These are phyloP conservation scores for Myochromella boudieri DNA, from an alignment of 768 basidiomycete species.

Conservation along the genomic window DNA sequence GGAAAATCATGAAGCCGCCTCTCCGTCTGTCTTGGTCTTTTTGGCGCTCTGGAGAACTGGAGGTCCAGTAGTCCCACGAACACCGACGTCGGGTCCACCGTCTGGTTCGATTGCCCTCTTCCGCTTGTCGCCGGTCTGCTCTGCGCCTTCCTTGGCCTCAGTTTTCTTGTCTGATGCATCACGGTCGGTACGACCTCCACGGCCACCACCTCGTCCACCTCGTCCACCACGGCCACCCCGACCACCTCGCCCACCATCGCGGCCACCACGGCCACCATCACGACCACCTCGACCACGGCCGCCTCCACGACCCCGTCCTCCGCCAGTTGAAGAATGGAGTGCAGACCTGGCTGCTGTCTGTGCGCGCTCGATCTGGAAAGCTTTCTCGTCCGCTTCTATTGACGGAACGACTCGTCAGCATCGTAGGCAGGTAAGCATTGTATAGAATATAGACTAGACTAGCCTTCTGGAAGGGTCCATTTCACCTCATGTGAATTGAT, in stretches of 20 bases:
- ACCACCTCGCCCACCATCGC: constrained; percentile 48
- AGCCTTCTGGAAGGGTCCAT: constrained; percentile 66
- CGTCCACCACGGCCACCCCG: constrained; percentile 42
- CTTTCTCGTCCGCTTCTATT: constrained; percentile 69
- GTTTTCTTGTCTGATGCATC: constrained; percentile 36
- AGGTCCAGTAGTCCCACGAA: constrained; percentile 64
- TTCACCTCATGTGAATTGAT: constrained; percentile 64
- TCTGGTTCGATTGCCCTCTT: constrained; percentile 79
- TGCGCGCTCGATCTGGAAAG: constrained; percentile 74
- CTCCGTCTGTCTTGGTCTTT: constrained; percentile 43
- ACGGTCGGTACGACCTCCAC: constrained; percentile 43
- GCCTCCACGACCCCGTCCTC: constrained; percentile 26
- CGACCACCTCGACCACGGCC: constrained; percentile 30
- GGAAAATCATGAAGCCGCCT: constrained; percentile 22
- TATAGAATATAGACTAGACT: constrained; percentile 17
- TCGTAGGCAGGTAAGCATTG: neutral
- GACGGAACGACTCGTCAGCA: neutral
- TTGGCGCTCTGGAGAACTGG: constrained; percentile 43
- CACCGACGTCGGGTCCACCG: constrained; percentile 68
- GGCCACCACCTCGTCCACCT: constrained; percentile 37
- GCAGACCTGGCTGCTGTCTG: constrained; percentile 61
- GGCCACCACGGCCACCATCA: constrained; percentile 21
- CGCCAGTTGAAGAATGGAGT: no score
- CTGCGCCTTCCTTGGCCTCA: constrained; percentile 38
- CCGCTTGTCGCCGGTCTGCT: constrained; percentile 67